Conservation (phyloP, 495 filamentous ascomycete species). For the Ascobolus immersus region DNA sequence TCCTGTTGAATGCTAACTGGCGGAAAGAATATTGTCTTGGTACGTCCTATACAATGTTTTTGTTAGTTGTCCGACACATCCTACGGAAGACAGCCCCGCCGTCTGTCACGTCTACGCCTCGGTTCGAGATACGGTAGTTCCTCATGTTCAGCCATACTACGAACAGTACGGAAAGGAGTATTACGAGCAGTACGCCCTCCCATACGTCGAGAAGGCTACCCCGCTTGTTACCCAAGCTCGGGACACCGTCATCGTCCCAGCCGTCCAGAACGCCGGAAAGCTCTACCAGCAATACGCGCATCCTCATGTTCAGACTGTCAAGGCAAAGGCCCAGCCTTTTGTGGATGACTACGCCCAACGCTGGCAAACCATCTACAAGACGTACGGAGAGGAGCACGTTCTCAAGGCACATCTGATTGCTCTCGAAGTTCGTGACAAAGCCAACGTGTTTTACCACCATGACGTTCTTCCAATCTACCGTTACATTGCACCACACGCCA, state of each 20-base stretch:
- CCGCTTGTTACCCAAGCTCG: conserved; percentile 3
- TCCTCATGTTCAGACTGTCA: conserved; percentile 41
- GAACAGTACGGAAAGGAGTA: conserved; percentile 58
- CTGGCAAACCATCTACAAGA: too few species aligned
- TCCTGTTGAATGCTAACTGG: conserved; percentile 3
- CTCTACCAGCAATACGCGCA: conserved; percentile 50
- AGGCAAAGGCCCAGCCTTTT: conserved; percentile 37
- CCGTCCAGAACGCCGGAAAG: conserved; percentile 4
- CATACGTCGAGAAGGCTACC: conserved; percentile 25
- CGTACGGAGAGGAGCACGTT: conserved; percentile 59
- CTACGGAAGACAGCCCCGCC: conserved; percentile 40
- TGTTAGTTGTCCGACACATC: conserved; percentile 54
- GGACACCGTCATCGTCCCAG: conserved; percentile 11
- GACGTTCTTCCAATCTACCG: too few species aligned
- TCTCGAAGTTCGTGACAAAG: conserved; percentile 31
- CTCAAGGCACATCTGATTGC: conserved; percentile 49
- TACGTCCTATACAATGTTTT: conserved; percentile 54
- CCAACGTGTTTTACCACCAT: conserved; percentile 37
- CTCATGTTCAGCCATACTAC: conserved; percentile 71
- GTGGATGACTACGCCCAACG: too few species aligned
- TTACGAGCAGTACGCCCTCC: conserved; percentile 44
- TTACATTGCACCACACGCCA: conserved; percentile 62
- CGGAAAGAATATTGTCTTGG: conserved; percentile 50
- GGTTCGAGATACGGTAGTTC: conserved; percentile 37
- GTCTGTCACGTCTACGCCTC: conserved; percentile 71